A percentile compares a stretch with the other conserved stretches of the same genome.
These are phyloP conservation scores for Shiraia bambusicola DNA, from an alignment of 2,329 filamentous ascomycete species.

Conservation along the genomic window DNA sequence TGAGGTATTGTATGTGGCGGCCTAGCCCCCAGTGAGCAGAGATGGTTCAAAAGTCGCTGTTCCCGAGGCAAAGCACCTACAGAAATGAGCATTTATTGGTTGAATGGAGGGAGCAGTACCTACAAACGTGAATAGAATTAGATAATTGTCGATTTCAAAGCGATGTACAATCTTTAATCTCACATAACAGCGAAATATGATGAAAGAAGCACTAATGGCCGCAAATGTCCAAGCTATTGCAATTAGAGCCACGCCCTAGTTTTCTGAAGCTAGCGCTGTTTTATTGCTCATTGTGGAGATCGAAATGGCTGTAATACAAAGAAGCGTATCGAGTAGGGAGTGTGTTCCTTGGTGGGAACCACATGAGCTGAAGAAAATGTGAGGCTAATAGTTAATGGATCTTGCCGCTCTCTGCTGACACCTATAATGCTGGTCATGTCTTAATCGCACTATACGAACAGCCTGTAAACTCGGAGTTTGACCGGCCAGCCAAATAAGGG, in stretches of 20 bases:
- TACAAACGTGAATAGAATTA: slow-evolving; percentile 2
- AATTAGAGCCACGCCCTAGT: not conserved
- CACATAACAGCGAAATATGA: slow-evolving; percentile 1
- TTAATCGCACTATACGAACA: not conserved
- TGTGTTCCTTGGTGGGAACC: not conserved
- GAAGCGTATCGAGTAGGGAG: not conserved
- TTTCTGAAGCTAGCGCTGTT: slow-evolving; percentile 1
- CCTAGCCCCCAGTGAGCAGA: slow-evolving; percentile 1
- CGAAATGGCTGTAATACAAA: not conserved
- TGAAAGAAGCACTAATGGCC: not conserved
- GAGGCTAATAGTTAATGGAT: not conserved
- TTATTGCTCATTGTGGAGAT: not conserved
- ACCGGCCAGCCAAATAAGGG: not conserved
- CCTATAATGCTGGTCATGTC: not conserved
- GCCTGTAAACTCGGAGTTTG: not conserved
- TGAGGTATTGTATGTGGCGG: not conserved
- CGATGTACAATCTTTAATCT: slow-evolving; percentile 1
- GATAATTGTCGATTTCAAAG: slow-evolving; percentile 1
- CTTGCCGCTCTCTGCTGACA: not conserved
- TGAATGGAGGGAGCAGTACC: not conserved
- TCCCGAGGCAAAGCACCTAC: slow-evolving; percentile 1
- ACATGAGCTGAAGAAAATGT: not conserved
- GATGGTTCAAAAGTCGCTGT: slow-evolving; percentile 3
- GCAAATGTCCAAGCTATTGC: slow-evolving; percentile 1
- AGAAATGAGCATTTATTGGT: not conserved